Evolutionary conservation across 768 basidiomycete genomes (phyloP).

Genomic region (Pilatotrama ljubarskyi): DNA sequence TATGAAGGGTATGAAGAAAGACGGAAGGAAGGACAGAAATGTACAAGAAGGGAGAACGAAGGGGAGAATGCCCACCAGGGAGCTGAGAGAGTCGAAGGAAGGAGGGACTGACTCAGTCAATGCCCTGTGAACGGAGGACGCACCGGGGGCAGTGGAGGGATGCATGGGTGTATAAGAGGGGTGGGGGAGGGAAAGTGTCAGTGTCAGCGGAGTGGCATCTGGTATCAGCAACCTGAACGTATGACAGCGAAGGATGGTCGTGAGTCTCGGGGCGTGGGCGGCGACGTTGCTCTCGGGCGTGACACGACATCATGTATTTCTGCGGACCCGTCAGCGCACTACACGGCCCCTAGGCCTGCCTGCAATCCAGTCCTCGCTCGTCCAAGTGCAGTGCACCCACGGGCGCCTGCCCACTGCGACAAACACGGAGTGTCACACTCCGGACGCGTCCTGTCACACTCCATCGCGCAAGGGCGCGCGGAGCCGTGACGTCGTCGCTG

Average conservation of each 20-base stretch:
- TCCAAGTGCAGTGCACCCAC: neutral
- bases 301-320: neutral
- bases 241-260: slow-evolving; percentile 19
- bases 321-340: neutral
- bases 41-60: slow-evolving; percentile 13
- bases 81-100: slow-evolving; percentile 27
- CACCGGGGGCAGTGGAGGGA: neutral
- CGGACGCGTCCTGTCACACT: slow-evolving; percentile 12
- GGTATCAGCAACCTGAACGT: slow-evolving; percentile 2
- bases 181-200: slow-evolving; percentile 11
- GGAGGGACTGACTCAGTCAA: slow-evolving; percentile 33
- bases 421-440: slow-evolving; percentile 13
- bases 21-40: slow-evolving; percentile 7
- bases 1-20: slow-evolving; percentile 8
- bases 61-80: slow-evolving; percentile 29
- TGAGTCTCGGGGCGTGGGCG: slow-evolving; percentile 12
- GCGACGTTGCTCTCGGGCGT: slow-evolving; percentile 9
- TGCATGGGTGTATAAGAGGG: slow-evolving; percentile 18
- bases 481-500: neutral
- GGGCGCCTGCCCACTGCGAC: slow-evolving; percentile 5
- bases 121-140: slow-evolving; percentile 25
- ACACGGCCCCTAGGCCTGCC: neutral
- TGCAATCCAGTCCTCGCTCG: neutral
- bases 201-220: slow-evolving; percentile 13
- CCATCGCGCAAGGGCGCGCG: neutral